Base-by-base conservation (phyloP, 805 yeast species). In the Crinitomyces ghanaensis region DNA sequence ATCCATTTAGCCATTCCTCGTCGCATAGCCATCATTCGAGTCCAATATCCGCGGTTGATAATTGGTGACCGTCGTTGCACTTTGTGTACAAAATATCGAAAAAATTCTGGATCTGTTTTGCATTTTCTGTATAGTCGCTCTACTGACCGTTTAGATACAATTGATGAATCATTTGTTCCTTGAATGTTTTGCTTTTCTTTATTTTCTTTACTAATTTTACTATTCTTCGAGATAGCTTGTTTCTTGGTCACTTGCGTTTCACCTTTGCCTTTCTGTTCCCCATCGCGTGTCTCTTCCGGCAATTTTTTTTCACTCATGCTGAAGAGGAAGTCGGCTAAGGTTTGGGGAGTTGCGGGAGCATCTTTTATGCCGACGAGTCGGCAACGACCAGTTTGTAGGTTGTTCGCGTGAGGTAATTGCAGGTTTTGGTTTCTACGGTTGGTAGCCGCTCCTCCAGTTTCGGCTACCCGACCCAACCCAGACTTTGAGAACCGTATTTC, bases 1-100 rank as follows among this genome's bases (percentile, higher is more conserved):
- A 68, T 50, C n/a, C 80, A 70, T 17, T 64, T 55, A 18, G 61
- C 55, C 9, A 80, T 59, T 25, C 70, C 54, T 26, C 62, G 61
- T 39, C 70, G 65, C 31, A 82, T 74, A 2, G 82, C 72, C 44
- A 76, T 74, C 73, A 81, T 74, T 37, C 93, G 61, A 7, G 78
- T 60, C 86, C 91, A 81, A 53, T 81, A 81, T 0, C 93, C 93
- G 43, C 93, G 58, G 47, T 82, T 82, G 24, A 81, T 79, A 3
- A 80, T 75, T 0, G 93, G 93, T 0, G 88, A 74, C 29, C 93
- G 58, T 50, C 86, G 61, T 32, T 72, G 72, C 2, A 72, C 65
- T 39, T 72, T 74, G 20, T 66, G 65, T 2, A 82, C 93, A 56
- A 81, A 81, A 42, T 65, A 62, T 36, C 72, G 65, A 49, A 82